Conservation (phyloP, 2,329 filamentous ascomycete genomes). For the Orbilia brochopaga region DNA sequence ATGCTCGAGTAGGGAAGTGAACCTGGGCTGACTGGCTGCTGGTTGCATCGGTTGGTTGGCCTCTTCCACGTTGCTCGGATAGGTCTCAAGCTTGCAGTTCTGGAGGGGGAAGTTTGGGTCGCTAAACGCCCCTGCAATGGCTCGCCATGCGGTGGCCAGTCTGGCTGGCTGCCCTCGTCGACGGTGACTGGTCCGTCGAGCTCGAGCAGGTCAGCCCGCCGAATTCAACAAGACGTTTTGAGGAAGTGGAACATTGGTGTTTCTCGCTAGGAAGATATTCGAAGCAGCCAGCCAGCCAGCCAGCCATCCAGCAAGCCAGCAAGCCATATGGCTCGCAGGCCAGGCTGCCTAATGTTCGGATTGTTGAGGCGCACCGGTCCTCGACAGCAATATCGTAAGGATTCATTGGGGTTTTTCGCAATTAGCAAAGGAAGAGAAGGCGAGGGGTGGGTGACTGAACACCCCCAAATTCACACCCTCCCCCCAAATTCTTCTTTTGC, state of each 20-base stretch:
- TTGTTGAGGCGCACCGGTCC: neutral
- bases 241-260: conserved; percentile 36
- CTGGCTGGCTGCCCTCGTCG: conserved; percentile 34
- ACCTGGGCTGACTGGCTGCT: no score
- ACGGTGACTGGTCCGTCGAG: conserved; percentile 13
- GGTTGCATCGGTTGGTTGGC: neutral
- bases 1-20: no score
- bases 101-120: conserved; percentile 42
- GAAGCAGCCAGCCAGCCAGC: neutral
- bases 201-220: neutral
- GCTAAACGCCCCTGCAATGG: conserved; percentile 31
- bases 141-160: no score
- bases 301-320: neutral
- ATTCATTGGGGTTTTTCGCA: conserved; percentile 22
- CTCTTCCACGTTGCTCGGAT: conserved; percentile 46
- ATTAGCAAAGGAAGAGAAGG: neutral
- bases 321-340: no score
- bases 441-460: neutral
- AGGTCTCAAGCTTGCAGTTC: conserved; percentile 14
- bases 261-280: conserved; percentile 50
- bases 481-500: neutral
- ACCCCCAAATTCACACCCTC: no score
- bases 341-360: conserved; percentile 41
- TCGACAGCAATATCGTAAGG: conserved; percentile 19
- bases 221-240: conserved; percentile 1